Conservation (phyloP, 495 filamentous ascomycete genomes). For the Penicillium mononematosum region DNA sequence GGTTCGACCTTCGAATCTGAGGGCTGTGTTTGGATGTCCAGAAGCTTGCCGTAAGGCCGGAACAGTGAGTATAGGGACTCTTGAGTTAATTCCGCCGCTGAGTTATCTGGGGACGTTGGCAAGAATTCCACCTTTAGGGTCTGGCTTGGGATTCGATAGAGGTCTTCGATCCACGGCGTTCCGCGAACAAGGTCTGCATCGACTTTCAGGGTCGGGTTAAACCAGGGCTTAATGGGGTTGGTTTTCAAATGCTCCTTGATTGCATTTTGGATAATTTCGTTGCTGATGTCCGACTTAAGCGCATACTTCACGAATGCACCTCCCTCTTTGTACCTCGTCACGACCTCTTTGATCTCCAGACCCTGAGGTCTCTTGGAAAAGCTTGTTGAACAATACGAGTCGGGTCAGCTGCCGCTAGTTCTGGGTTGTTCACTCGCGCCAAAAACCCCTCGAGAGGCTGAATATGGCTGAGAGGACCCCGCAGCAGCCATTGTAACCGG, state of each 20-base stretch:
- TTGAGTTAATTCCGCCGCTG: constrained; percentile 75
- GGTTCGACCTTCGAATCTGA: constrained; percentile 80
- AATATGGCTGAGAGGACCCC: constrained; percentile 57
- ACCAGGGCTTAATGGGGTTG: constrained; percentile 81
- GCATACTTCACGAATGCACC: constrained; percentile 91
- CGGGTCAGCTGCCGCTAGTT: constrained; percentile 61
- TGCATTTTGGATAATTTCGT: constrained; percentile 57
- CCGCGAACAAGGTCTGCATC: constrained; percentile 70
- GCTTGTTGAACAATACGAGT: constrained; percentile 59
- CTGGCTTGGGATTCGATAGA: constrained; percentile 75
- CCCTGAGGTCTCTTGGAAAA: constrained; percentile 55
- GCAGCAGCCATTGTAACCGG: constrained; percentile 65
- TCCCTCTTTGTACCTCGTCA: constrained; percentile 85
- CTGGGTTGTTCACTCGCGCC: constrained; percentile 60
- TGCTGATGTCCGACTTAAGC: constrained; percentile 50
- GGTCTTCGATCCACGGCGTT: constrained; percentile 91
- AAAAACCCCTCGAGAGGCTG: constrained; percentile 59
- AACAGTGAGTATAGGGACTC: constrained; percentile 88
- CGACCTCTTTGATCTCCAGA: constrained; percentile 72
- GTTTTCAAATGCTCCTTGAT: constrained; percentile 59
- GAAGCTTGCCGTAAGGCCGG: constrained; percentile 82
- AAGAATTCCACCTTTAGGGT: constrained; percentile 82
- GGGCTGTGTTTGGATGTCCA: constrained; percentile 74
- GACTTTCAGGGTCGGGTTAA: constrained; percentile 75
- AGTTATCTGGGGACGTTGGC: constrained; percentile 58